Conservation (phyloP, 495 filamentous ascomycete genomes). For the Penicillium cataractarum region DNA sequence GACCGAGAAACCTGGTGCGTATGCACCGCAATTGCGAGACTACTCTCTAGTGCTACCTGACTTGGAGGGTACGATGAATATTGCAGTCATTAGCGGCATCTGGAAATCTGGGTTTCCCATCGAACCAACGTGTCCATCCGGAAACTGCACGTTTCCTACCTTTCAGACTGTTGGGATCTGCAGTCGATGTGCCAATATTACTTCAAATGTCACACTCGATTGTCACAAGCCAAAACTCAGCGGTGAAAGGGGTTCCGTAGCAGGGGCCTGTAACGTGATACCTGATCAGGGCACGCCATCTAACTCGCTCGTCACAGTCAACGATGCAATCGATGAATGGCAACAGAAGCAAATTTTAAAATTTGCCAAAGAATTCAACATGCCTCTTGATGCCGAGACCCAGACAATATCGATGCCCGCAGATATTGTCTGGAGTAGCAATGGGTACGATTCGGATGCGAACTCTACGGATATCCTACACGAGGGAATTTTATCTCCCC, state of each 20-base stretch:
- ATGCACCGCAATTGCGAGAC: neutral
- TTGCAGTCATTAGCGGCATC: neutral
- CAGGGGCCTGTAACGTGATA: neutral
- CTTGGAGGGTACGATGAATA: neutral
- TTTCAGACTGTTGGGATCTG: neutral
- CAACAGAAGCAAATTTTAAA: neutral
- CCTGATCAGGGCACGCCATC: no score
- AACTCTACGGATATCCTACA: neutral
- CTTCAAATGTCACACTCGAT: neutral
- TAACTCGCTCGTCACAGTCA: neutral
- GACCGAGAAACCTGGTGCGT: neutral
- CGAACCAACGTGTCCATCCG: neutral
- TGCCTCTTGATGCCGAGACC: neutral
- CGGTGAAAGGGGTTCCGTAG: neutral
- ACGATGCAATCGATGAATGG: neutral
- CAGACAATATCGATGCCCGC: neutral
- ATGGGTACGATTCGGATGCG: neutral
- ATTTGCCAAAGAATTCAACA: neutral
- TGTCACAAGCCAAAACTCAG: neutral
- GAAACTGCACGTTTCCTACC: neutral
- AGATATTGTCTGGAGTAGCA: neutral
- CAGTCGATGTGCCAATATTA: neutral
- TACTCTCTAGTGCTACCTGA: neutral
- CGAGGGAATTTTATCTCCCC: neutral
- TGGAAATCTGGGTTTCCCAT: neutral